Percentiles rank a stretch among this genome's conserved stretches.
Evolutionary conservation across 805 yeast genomes (phyloP).

Genomic region (Candida germanica): DNA sequence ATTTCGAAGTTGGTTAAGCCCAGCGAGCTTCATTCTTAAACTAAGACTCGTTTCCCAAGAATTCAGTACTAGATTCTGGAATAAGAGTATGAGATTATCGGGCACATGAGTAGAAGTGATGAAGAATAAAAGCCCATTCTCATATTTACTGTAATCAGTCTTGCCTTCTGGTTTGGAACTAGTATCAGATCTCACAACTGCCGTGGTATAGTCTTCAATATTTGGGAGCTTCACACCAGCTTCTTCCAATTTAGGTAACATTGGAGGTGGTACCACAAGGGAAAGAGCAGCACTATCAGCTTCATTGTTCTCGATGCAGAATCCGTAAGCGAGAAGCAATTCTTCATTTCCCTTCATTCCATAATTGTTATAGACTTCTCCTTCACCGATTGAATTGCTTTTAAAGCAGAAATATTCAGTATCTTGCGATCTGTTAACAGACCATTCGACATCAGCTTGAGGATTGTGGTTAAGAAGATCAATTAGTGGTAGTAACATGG

Average conservation of each 20-base stretch:
- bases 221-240: slow-evolving; percentile 39
- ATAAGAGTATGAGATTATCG: slow-evolving; percentile 47
- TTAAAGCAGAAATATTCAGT: slow-evolving; percentile 39
- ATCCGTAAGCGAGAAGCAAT: slow-evolving; percentile 78
- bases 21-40: slow-evolving; percentile 58
- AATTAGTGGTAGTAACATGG: slow-evolving; percentile 73
- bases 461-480: slow-evolving; percentile 78
- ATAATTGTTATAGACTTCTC: slow-evolving; percentile 74
- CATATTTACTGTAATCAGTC: slow-evolving; percentile 14
- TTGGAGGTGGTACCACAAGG: slow-evolving; percentile 47
- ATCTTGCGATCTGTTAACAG: slow-evolving; percentile 13
- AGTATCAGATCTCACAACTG: slow-evolving; percentile 19
- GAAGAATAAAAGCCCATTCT: slow-evolving; percentile 40
- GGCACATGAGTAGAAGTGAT: slow-evolving; percentile 36
- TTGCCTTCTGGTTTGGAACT: slow-evolving; percentile 3
- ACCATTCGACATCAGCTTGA: slow-evolving; percentile 64
- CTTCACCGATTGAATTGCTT: slow-evolving; percentile 29
- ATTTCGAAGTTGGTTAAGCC: slow-evolving; percentile 49
- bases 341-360: slow-evolving; percentile 89
- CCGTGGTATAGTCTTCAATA: slow-evolving; percentile 37
- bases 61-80: slow-evolving; percentile 51
- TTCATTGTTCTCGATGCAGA: slow-evolving; percentile 54
- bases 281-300: slow-evolving; percentile 61
- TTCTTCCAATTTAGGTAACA: slow-evolving; percentile 26
- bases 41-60: slow-evolving; percentile 46